phyloP scores from a whole-genome alignment of 2,329 filamentous ascomycete species.

The Aspergillus eucalypticola region DNA sequence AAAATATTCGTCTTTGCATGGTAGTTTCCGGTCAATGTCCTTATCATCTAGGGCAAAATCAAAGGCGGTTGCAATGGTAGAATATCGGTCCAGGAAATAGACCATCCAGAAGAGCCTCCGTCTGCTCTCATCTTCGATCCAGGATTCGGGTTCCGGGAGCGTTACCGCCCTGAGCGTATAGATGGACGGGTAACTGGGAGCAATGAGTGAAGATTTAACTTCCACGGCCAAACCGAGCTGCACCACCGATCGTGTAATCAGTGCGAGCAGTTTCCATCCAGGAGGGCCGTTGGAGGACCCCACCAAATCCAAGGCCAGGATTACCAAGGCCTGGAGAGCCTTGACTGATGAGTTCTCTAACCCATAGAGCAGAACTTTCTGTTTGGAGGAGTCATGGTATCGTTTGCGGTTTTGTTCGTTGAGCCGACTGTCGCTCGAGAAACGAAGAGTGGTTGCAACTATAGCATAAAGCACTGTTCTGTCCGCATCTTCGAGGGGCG shows the following conservation, averaged over 20 bases:
- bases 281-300: constrained; percentile 87
- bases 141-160: constrained; percentile 77
- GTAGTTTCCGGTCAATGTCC: constrained; percentile 83
- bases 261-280: constrained; percentile 86
- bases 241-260: constrained; percentile 85
- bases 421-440: constrained; percentile 74
- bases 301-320: constrained; percentile 79
- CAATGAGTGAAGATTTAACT: constrained; percentile 73
- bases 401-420: constrained; percentile 70
- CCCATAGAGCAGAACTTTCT: constrained; percentile 82
- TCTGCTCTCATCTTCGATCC: constrained; percentile 85
- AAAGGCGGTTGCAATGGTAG: constrained; percentile 86
- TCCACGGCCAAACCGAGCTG: constrained; percentile 85
- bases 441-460: constrained; percentile 82
- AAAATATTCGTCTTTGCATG: constrained; percentile 85
- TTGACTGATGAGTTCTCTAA: constrained; percentile 89
- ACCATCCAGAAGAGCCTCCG: constrained; percentile 92
- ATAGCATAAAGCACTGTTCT: constrained; percentile 83
- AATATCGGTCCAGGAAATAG: constrained; percentile 85
- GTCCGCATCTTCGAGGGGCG: constrained; percentile 76
- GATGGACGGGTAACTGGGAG: constrained; percentile 79
- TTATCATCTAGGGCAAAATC: constrained; percentile 87
- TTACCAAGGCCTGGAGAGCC: constrained; percentile 81
- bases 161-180: constrained; percentile 86
- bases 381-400: constrained; percentile 79